phyloP scores from a whole-genome alignment of 2,329 filamentous ascomycete species.

The Shiraia sp. region DNA sequence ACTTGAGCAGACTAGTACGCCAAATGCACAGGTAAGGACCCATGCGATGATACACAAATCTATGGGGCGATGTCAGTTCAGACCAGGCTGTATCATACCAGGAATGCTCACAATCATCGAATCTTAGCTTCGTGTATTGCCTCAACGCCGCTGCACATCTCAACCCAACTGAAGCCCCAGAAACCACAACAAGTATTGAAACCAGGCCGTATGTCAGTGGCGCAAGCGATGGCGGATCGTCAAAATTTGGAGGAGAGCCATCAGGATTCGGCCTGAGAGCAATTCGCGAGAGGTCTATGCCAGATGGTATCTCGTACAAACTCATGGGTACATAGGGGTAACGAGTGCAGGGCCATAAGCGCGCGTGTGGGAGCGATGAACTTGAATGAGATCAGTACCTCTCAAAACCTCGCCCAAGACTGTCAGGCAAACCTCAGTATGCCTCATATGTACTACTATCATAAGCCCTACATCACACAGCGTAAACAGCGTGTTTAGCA shows the following conservation, averaged over 20 bases:
- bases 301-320: too few relatives aligned
- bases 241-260: slow-evolving; percentile 9
- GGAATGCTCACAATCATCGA: slow-evolving; percentile 9
- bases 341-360: too few relatives aligned
- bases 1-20: slow-evolving; percentile 3
- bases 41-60: slow-evolving; percentile 7
- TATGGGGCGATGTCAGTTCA: neutral
- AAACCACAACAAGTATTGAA: slow-evolving; percentile 5
- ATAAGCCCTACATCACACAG: too few relatives aligned
- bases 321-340: too few relatives aligned
- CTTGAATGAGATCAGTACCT: too few relatives aligned
- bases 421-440: too few relatives aligned
- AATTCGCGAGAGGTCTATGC: slow-evolving; percentile 5
- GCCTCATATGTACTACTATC: too few relatives aligned
- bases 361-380: too few relatives aligned
- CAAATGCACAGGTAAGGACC: too few relatives aligned
- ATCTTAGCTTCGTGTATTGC: neutral
- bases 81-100: neutral
- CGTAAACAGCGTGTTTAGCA: too few relatives aligned
- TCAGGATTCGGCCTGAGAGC: slow-evolving; percentile 6
- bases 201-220: neutral
- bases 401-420: too few relatives aligned
- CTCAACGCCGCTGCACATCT: slow-evolving; percentile 2
- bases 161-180: neutral
- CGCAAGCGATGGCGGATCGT: slow-evolving; percentile 3